These are phyloP conservation scores for Fusarium sp. DNA, from an alignment of 2,329 filamentous ascomycete species.

Conservation along the genomic window DNA sequence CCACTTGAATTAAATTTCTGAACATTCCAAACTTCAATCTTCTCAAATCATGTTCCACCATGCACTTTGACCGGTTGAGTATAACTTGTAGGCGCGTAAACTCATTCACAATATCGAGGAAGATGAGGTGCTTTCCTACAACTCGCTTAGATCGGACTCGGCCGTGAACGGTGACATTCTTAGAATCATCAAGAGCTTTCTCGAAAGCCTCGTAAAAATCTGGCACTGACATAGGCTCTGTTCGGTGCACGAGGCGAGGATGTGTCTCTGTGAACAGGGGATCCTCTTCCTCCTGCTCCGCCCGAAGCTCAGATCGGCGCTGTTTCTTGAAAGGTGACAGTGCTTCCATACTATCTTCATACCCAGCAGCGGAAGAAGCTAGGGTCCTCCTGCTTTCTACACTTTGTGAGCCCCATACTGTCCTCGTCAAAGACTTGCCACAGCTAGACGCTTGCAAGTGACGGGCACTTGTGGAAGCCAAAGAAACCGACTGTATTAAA, in stretches of 20 bases:
- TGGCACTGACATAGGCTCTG: slow-evolving; percentile 48
- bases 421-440: slow-evolving; percentile 27
- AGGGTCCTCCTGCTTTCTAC: slow-evolving; percentile 33
- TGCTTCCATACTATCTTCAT: slow-evolving; percentile 40
- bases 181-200: slow-evolving; percentile 44
- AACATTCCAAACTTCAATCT: slow-evolving; percentile 67
- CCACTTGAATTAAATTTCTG: slow-evolving; percentile 76
- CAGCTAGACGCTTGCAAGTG: slow-evolving; percentile 18
- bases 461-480: slow-evolving; percentile 22
- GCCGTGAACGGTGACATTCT: slow-evolving; percentile 60
- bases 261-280: slow-evolving; percentile 53
- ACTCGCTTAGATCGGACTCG: slow-evolving; percentile 79
- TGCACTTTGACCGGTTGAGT: slow-evolving; percentile 71
- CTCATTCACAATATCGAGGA: slow-evolving; percentile 83
- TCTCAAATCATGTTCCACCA: slow-evolving; percentile 51
- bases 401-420: slow-evolving; percentile 10
- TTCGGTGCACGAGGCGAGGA: slow-evolving; percentile 50
- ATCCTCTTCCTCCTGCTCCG: slow-evolving; percentile 51
- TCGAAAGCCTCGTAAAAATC: slow-evolving; percentile 52
- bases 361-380: slow-evolving; percentile 38
- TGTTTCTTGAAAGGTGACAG: slow-evolving; percentile 54
- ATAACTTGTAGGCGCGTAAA: slow-evolving; percentile 80
- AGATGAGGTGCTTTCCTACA: slow-evolving; percentile 82
- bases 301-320: slow-evolving; percentile 49
- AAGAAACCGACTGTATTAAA: slow-evolving; percentile 35